Conservation (phyloP, 1,284 basidiomycete genomes). For the Lignosus rhinocerotis region DNA sequence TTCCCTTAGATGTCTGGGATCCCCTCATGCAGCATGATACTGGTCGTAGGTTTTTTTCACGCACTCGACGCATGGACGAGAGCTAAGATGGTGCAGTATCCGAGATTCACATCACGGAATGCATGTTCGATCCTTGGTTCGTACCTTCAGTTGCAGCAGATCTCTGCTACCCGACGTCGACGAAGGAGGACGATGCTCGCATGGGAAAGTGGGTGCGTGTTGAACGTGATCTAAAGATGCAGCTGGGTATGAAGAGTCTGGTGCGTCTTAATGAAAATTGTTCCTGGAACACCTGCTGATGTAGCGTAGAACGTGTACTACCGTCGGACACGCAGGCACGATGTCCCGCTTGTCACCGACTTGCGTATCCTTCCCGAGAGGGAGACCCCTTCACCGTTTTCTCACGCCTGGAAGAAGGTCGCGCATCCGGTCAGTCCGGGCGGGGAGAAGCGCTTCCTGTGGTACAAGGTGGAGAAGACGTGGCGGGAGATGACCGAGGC, state of each 20-base stretch:
- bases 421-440: conserved; percentile 28
- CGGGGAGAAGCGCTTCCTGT: conserved; percentile 52
- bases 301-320: conserved; percentile 71
- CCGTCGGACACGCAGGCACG: conserved; percentile 78
- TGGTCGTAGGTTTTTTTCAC: conserved; percentile 40
- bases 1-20: conserved; percentile 81
- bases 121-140: conserved; percentile 63
- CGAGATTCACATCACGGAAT: conserved; percentile 75
- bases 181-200: conserved; percentile 70
- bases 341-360: conserved; percentile 69
- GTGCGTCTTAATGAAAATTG: conserved; percentile 5
- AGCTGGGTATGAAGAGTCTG: conserved; percentile 38
- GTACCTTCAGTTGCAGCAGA: conserved; percentile 35
- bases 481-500: conserved; percentile 54
- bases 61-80: background rate
- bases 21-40: conserved; percentile 82
- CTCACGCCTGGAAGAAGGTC: conserved; percentile 60
- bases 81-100: conserved; percentile 52
- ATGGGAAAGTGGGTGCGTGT: conserved; percentile 90
- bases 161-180: conserved; percentile 70
- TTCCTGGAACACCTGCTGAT: background rate
- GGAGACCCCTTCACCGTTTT: conserved; percentile 46
- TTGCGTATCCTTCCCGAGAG: conserved; percentile 54
- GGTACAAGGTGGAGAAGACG: conserved; percentile 74
- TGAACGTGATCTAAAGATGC: conserved; percentile 71